These are phyloP conservation scores for Grosmannia serpens DNA, from an alignment of 2,329 filamentous ascomycete species.

Conservation along the genomic window DNA sequence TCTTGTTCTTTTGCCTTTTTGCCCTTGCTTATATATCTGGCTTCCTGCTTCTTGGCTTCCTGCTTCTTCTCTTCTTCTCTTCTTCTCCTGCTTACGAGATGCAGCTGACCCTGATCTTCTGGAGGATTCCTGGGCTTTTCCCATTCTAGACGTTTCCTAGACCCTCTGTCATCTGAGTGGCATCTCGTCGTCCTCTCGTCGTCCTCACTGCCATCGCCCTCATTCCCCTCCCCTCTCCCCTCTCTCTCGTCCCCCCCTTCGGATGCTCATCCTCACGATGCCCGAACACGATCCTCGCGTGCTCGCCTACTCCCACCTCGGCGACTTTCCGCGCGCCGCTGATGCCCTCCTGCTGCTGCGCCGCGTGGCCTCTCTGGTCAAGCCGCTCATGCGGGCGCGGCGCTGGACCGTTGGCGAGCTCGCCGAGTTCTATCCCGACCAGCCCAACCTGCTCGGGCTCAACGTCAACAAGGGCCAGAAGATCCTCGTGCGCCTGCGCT, in stretches of 20 bases:
- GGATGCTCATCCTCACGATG: constrained; percentile 23
- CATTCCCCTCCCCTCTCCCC: neutral
- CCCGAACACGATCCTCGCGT: constrained; percentile 33
- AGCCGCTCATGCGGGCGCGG: constrained; percentile 85
- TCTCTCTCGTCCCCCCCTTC: neutral
- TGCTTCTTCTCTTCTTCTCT: neutral
- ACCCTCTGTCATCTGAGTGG: neutral
- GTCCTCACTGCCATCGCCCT: neutral
- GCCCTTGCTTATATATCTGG: too few relatives aligned
- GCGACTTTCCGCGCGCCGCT: constrained; percentile 30
- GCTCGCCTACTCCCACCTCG: constrained; percentile 36
- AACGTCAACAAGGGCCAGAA: constrained; percentile 68
- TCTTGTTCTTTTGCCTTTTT: neutral
- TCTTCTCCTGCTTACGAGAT: neutral
- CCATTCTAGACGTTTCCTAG: neutral
- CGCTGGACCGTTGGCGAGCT: constrained; percentile 70
- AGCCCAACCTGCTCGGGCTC: constrained; percentile 63
- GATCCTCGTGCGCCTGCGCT: constrained; percentile 73
- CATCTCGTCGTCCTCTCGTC: neutral
- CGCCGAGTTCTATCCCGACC: constrained; percentile 72
- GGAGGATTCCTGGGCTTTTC: neutral
- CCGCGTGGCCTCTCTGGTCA: constrained; percentile 78
- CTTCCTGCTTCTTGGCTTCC: neutral
- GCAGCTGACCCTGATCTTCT: neutral
- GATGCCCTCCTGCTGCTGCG: constrained; percentile 53